Conservation (phyloP, 345 rosid species). For the Acer saccharum region DNA sequence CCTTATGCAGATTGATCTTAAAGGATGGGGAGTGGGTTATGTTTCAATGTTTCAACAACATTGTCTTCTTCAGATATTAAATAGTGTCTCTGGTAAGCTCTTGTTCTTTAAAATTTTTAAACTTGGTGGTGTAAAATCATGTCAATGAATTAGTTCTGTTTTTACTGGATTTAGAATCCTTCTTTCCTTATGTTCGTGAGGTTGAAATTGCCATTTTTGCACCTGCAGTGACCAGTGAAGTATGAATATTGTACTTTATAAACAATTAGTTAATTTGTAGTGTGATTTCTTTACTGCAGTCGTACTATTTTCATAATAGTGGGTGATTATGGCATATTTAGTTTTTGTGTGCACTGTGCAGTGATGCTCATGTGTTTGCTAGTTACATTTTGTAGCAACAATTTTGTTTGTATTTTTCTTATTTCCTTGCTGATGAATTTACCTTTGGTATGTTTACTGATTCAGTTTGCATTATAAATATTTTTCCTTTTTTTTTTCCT, state of each 20-base stretch:
- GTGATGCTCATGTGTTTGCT: neutral
- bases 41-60: slow-evolving; percentile 91
- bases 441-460: neutral
- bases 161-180: neutral
- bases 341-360: neutral
- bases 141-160: neutral
- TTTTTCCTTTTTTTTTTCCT: neutral
- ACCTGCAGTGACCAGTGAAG: neutral
- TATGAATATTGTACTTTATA: neutral
- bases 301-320: neutral
- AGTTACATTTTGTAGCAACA: neutral
- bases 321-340: neutral
- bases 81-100: slow-evolving; percentile 89
- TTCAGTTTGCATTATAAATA: neutral
- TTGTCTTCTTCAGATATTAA: slow-evolving; percentile 97
- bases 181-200: neutral
- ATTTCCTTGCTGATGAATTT: neutral
- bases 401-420: neutral
- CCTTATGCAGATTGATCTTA: slow-evolving; percentile 95
- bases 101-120: slow-evolving; percentile 10
- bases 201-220: neutral
- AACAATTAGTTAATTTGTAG: neutral
- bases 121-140: neutral
- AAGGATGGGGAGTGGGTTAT: slow-evolving; percentile 98
- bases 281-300: neutral